These are phyloP conservation scores for Globisporangium takayamanum DNA, from an alignment of 352 stramenopile genomes.

Conservation along the genomic window DNA sequence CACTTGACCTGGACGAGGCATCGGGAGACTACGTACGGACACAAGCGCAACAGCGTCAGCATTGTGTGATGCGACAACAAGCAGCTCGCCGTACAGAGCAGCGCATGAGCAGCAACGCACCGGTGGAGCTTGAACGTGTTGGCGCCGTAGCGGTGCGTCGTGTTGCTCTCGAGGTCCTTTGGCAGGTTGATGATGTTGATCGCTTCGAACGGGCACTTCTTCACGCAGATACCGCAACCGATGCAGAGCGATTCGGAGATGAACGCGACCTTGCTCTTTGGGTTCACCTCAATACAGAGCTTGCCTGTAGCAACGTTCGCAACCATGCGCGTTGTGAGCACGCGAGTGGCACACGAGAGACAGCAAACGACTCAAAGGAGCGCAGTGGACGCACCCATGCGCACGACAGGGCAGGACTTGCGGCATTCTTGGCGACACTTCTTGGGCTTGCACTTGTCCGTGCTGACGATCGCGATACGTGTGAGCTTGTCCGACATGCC, in stretches of 20 bases:
- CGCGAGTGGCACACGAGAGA: background rate
- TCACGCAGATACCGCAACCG: conserved; percentile 99
- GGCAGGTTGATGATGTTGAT: conserved; percentile 99
- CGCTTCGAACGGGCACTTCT: conserved; percentile 99
- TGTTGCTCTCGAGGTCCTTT: conserved; percentile 98
- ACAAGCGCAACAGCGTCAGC: background rate
- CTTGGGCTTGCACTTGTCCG: conserved; percentile 99
- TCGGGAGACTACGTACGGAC: conserved; percentile 78
- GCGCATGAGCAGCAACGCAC: conserved; percentile 15
- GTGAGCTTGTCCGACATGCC: conserved; percentile 90
- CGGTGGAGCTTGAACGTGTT: conserved; percentile 99
- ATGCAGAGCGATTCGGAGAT: conserved; percentile 99
- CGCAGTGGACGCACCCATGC: conserved; percentile 74
- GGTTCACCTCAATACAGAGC: conserved; percentile 98
- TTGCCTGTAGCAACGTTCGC: conserved; percentile 71
- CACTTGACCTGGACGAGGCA: conserved; percentile 97
- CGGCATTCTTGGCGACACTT: conserved; percentile 99
- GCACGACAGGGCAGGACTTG: conserved; percentile 98
- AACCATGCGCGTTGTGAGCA: background rate
- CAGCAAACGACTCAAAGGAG: background rate
- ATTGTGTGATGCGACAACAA: background rate
- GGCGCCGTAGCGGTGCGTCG: conserved; percentile 98
- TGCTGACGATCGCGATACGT: conserved; percentile 98
- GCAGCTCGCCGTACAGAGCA: background rate
- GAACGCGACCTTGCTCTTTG: conserved; percentile 96